Evolutionary conservation across 352 stramenopile species (phyloP).

Genomic region (Phytophthora sp.): DNA sequence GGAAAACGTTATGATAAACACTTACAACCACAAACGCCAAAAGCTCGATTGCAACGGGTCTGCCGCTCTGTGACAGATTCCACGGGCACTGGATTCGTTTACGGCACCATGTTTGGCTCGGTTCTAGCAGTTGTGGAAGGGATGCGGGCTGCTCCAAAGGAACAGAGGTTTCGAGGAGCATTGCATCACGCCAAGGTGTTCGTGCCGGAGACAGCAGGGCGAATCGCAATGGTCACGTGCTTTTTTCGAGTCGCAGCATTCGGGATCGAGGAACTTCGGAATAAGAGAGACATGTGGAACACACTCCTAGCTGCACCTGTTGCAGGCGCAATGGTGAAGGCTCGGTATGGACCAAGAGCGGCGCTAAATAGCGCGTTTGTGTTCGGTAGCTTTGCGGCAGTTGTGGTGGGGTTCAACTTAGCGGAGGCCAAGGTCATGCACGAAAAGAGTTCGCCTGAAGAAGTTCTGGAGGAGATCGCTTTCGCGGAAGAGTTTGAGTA

Average conservation of each 20-base stretch:
- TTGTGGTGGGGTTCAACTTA: conserved; percentile 49
- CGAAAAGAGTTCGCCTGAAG: conserved; percentile 31
- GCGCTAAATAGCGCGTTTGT: conserved; percentile 34
- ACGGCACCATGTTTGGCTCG: conserved; percentile 48
- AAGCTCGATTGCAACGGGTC: conserved; percentile 14
- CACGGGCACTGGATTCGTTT: conserved; percentile 44
- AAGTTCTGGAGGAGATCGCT: conserved; percentile 52
- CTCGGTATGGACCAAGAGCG: conserved; percentile 28
- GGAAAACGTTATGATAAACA: conserved; percentile 7
- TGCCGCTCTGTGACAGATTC: conserved; percentile 24
- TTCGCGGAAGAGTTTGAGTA: conserved; percentile 48
- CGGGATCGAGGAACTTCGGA: conserved; percentile 26
- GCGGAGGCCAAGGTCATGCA: conserved; percentile 34
- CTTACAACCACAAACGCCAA: conserved; percentile 4
- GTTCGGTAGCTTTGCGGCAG: conserved; percentile 43
- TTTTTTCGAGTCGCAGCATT: conserved; percentile 36
- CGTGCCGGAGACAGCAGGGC: conserved; percentile 43
- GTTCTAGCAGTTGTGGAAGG: conserved; percentile 38
- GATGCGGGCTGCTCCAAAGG: conserved; percentile 32
- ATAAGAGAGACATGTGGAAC: conserved; percentile 46
- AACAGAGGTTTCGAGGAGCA: conserved; percentile 35
- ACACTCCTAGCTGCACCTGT: conserved; percentile 39
- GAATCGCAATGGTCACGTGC: conserved; percentile 49
- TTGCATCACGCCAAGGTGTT: conserved; percentile 40
- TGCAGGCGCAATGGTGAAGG: conserved; percentile 36